Percentiles rank a stretch among this genome's conserved stretches.
phyloP scores from a whole-genome alignment of 768 basidiomycete species.

The Lanmaoa pseudosensibilis region DNA sequence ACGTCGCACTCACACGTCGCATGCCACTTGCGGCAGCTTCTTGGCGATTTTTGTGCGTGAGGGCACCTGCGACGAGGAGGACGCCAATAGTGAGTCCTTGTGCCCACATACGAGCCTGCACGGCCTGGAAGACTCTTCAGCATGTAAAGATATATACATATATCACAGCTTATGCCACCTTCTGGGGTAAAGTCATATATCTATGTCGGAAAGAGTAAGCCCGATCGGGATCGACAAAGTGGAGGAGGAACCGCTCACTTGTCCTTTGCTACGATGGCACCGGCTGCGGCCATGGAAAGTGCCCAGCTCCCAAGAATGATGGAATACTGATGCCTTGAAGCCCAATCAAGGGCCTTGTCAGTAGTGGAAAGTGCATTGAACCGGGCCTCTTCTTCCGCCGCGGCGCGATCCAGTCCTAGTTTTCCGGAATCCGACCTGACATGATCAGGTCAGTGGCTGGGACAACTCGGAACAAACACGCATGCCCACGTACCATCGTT shows the following conservation, averaged over 20 bases:
- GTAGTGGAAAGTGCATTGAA: constrained; percentile 51
- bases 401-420: constrained; percentile 52
- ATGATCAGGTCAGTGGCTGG: background rate
- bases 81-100: constrained; percentile 79
- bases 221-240: background rate
- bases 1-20: constrained; percentile 21
- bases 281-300: constrained; percentile 60
- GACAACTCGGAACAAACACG: background rate
- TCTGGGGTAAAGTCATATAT: constrained; percentile 30
- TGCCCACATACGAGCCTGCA: constrained; percentile 89
- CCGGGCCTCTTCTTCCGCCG: constrained; percentile 32
- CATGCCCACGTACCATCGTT: constrained; percentile 50
- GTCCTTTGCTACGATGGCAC: constrained; percentile 65
- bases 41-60: constrained; percentile 53
- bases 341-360: constrained; percentile 65
- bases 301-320: constrained; percentile 79
- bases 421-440: constrained; percentile 44
- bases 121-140: constrained; percentile 50
- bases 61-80: constrained; percentile 65
- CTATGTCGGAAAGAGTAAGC: constrained; percentile 3
- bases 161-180: constrained; percentile 12
- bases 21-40: constrained; percentile 33
- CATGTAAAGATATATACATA: background rate
- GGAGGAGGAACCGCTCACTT: constrained; percentile 39
- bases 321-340: constrained; percentile 64